Evolutionary conservation across 495 filamentous ascomycete species (phyloP).

Genomic region (Aspergillus nanangensis): DNA sequence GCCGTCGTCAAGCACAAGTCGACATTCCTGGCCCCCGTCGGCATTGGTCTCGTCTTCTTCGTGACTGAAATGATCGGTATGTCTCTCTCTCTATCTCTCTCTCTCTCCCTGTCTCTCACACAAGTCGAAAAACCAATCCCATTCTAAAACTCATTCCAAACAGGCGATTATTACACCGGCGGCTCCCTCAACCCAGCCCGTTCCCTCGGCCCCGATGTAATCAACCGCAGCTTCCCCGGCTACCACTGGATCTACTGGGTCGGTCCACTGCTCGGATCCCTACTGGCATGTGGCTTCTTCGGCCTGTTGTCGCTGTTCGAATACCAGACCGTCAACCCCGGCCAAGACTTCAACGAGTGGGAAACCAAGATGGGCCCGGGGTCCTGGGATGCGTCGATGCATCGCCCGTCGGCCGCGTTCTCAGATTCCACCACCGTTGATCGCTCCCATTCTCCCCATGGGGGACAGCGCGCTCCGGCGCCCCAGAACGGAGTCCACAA

Average conservation of each 20-base stretch:
- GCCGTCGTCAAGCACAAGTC: conserved; percentile 79
- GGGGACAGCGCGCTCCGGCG: neutral
- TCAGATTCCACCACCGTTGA: conserved; percentile 15
- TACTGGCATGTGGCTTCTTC: conserved; percentile 67
- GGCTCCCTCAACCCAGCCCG: conserved; percentile 70
- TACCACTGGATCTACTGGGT: conserved; percentile 20
- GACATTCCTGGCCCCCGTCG: conserved; percentile 74
- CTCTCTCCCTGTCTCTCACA: neutral
- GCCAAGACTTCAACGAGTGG: conserved; percentile 55
- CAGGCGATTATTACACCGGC: conserved; percentile 68
- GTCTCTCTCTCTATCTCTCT: no score
- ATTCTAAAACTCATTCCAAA: neutral
- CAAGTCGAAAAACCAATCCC: no score
- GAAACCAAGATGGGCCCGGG: conserved; percentile 19
- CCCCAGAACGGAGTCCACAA: no score
- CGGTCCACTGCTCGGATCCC: conserved; percentile 60
- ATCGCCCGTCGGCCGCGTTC: conserved; percentile 5
- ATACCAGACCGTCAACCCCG: conserved; percentile 76
- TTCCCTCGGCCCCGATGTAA: conserved; percentile 65
- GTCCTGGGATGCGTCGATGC: conserved; percentile 10
- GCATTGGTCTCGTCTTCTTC: conserved; percentile 71
- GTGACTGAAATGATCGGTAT: conserved; percentile 62
- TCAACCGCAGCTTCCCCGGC: conserved; percentile 57
- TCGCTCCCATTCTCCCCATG: conserved; percentile 7
- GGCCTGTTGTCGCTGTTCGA: conserved; percentile 60